phyloP scores from a whole-genome alignment of 345 rosid species.

The Streptanthus diversifolius region DNA sequence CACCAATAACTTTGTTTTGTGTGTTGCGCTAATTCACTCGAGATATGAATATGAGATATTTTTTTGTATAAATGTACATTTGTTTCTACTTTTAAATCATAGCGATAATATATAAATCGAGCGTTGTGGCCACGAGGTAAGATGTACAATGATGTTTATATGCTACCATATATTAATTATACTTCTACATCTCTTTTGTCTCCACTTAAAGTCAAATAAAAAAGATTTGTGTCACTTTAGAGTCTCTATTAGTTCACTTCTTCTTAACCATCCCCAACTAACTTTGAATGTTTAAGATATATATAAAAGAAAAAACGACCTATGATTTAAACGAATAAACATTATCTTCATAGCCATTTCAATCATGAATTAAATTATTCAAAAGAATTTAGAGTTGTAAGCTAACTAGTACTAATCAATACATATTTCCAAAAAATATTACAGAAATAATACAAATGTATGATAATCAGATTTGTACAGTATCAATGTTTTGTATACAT shows the following conservation, averaged over 20 bases:
- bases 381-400: background rate
- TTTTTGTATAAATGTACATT: background rate
- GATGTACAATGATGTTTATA: constrained; percentile 7
- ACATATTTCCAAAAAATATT: background rate
- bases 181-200: constrained; percentile 12
- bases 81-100: background rate
- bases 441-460: constrained; percentile 7
- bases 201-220: constrained; percentile 26
- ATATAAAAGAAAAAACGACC: background rate
- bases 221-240: constrained; percentile 26
- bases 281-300: constrained; percentile 7
- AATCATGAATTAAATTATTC: background rate
- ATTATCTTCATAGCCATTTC: background rate
- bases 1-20: background rate
- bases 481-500: constrained; percentile 19
- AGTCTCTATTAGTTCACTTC: constrained; percentile 27
- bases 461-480: constrained; percentile 14
- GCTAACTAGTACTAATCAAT: background rate
- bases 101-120: background rate
- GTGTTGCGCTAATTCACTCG: background rate
- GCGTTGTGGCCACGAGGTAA: background rate
- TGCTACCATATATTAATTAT: constrained; percentile 13
- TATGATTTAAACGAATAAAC: background rate
- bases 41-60: background rate
- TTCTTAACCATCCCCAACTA: constrained; percentile 37